Percentiles rank a stretch among this genome's conserved stretches.
These are phyloP conservation scores for Sporothrix globosa DNA, from an alignment of 2,329 filamentous ascomycete species.

Conservation along the genomic window DNA sequence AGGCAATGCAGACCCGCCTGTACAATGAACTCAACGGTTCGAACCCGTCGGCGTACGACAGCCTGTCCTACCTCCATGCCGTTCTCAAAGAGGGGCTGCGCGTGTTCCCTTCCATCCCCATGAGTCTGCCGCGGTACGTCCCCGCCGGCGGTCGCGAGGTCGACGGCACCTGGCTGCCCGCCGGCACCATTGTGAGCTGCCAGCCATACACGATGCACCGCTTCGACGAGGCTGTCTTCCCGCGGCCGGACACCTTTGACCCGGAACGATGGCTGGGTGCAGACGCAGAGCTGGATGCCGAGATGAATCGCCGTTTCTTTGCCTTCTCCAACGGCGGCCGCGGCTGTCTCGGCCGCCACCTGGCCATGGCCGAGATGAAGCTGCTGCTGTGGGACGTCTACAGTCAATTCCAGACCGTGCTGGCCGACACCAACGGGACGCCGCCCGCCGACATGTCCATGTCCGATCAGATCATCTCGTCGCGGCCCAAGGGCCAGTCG, in stretches of 20 bases:
- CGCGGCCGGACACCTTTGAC: slow-evolving; percentile 73
- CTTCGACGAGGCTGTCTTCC: slow-evolving; percentile 68
- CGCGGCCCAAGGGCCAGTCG: slow-evolving; percentile 61
- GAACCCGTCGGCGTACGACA: slow-evolving; percentile 46
- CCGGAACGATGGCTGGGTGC: slow-evolving; percentile 82
- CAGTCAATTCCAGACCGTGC: slow-evolving; percentile 57
- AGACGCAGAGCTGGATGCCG: slow-evolving; percentile 71
- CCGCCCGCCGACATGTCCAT: slow-evolving; percentile 63
- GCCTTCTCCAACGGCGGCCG: slow-evolving; percentile 67
- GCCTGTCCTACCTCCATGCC: slow-evolving; percentile 63
- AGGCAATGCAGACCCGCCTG: slow-evolving; percentile 55
- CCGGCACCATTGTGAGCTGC: slow-evolving; percentile 59
- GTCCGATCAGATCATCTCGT: slow-evolving; percentile 69
- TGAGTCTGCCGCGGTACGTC: slow-evolving; percentile 64
- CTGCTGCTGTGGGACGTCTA: slow-evolving; percentile 65
- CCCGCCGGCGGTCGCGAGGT: slow-evolving; percentile 56
- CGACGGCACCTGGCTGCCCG: slow-evolving; percentile 58
- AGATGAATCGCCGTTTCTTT: slow-evolving; percentile 65
- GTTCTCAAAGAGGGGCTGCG: slow-evolving; percentile 64
- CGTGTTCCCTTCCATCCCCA: slow-evolving; percentile 65
- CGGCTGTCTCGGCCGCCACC: slow-evolving; percentile 66
- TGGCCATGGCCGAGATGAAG: slow-evolving; percentile 71
- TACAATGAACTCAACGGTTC: slow-evolving; percentile 53
- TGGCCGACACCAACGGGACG: slow-evolving; percentile 50
- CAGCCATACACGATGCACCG: slow-evolving; percentile 64